Evolutionary conservation across 1,139 yeast genomes (phyloP), one percentile per base, ranked within the genome.

Genomic region (Geotrichum bryndzae): DNA sequence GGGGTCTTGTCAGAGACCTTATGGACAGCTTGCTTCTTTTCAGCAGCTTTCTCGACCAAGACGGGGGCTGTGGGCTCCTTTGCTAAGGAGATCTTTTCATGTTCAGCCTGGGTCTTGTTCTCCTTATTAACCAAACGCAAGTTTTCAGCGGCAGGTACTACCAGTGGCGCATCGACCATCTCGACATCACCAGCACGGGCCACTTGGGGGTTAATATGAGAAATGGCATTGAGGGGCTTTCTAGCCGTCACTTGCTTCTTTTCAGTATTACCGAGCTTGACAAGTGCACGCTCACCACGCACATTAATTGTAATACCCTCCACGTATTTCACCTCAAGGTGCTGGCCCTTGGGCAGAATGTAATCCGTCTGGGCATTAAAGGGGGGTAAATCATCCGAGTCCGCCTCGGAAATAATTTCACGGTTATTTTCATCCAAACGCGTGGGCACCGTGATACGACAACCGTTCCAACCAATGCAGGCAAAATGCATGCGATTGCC

Each of bases 401-500:
- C 27, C 41, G 63, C 61, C 45, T 54, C 57, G 6, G 61, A 62
- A 29, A 50, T 58, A 38, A 51, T 53, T 23, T 59, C 65, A 58
- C 75, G 82, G 38, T 69, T 71, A 61, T 76, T 71, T 4, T 74
- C 70, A 5, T 64, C 60, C 7, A 71, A 66, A 18, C 65, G 51
- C 23, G 31, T 13, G 1, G 92, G 92, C 56, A 88, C 80, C 11
- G 82, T 79, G 46, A 88, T 80, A 27, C 82, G 83, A 63, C 86
- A 74, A 2, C 95, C 94, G 69, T 88, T 88, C 76, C 83, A 81
- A 1, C 96, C 95, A 63, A 83, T 70, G 70, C 95, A 88, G 52
- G 79, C 79, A 61, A 88, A 72, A 6, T 65, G 66, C 8, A 76
- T 61, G n/a, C 70, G 60, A 23, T 64, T 58, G 25, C 59, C 56